Evolutionary conservation across 176 grass and related monocot species (phyloP), one percentile per base, ranked within the genome.

Genomic region (Pharus latifolius): DNA sequence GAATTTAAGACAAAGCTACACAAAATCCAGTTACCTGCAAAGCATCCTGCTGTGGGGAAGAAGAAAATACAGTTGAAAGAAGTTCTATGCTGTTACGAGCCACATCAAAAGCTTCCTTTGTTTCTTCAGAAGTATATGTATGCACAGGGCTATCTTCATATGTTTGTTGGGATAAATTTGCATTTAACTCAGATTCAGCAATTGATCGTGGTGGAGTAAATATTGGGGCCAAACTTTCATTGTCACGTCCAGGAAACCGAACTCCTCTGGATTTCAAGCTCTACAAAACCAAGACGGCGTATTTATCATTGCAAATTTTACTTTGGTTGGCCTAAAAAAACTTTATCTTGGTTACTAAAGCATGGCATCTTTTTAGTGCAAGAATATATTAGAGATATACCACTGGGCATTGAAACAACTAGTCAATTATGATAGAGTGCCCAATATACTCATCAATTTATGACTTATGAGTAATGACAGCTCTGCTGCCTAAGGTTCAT

Each of bases 191-290:
- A 72, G 75, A 67, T 76, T 96, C 87, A 53, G 87, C 28, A 80
- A 96, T 77, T 54, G 88, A 83, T 29, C 82, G 79, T 8, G 81
- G 72, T 9, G 85, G 88, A 38, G 88, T 91, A 88, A 96, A 88
- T 75, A 91, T 86, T 17, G 92, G 92, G 23, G 85, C 82, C 60
- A 88, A 73, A 41, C 85, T 91, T 73, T 91, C 92, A 17, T 91
- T 84, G 38, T 91, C 85, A 82, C 85, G 78, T 43, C 88, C 92
- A 19, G 92, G 92, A 83, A 96, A 96, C 44, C 82, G 78, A 53
- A 96, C 75, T 63, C 87, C 91, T 85, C 88, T 91, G 70, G 92
- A 96, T 91, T 96, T 96, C 85, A 96, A 69, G 67, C 92, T 96
- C 92, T 96, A 70, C 16, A 80, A 67, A 47, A 80, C 43, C 38